A percentile compares a stretch with the other conserved stretches of the same genome.
Conservation (phyloP, 140 eudicot genomes). For the Bidens hawaiensis region DNA sequence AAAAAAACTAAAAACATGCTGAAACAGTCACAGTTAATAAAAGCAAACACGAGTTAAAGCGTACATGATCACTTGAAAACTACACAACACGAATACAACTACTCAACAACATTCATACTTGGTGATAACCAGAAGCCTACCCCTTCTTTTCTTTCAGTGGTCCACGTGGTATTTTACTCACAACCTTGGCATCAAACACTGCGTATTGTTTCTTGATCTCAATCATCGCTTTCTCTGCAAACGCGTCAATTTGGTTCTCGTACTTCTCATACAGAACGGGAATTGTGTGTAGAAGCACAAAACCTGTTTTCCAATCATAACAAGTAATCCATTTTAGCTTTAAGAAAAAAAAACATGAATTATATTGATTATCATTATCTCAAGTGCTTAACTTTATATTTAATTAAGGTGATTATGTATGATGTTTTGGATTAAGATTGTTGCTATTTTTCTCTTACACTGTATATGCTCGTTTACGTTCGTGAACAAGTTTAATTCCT, state of each 20-base stretch:
- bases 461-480: no score
- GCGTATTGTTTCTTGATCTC: slow-evolving; percentile 84
- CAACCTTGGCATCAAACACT: slow-evolving; percentile 72
- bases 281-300: slow-evolving; percentile 68
- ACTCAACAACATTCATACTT: background rate
- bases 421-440: no score
- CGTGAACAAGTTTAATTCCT: no score
- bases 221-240: slow-evolving; percentile 67
- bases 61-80: slow-evolving; percentile 15
- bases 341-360: background rate
- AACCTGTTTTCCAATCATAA: slow-evolving; percentile 35
- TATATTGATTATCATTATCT: background rate
- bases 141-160: slow-evolving; percentile 73
- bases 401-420: no score
- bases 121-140: background rate
- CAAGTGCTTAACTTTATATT: no score
- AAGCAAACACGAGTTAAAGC: slow-evolving; percentile 17
- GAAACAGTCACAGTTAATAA: slow-evolving; percentile 3
- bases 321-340: background rate
- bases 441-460: no score
- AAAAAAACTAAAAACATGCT: no score
- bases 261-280: slow-evolving; percentile 92
- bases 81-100: no score
- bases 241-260: slow-evolving; percentile 64
- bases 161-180: slow-evolving; percentile 83